Percentiles rank a stretch among this genome's conserved stretches.
These are phyloP conservation scores for Pseudonectria foliicola DNA, from an alignment of 2,329 filamentous ascomycete species.

Conservation along the genomic window DNA sequence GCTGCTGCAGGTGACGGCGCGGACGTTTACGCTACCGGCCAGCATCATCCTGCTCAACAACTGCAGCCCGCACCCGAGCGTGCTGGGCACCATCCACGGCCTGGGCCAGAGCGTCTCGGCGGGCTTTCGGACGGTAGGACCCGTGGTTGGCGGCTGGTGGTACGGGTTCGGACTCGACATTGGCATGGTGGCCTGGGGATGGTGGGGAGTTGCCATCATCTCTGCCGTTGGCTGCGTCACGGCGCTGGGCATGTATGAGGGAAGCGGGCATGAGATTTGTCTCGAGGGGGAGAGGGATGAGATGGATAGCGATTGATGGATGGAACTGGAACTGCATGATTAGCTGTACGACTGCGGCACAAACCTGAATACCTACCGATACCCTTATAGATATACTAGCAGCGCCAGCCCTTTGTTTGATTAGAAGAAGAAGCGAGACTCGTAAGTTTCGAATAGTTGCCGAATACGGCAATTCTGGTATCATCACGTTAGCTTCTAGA, in stretches of 20 bases:
- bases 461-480: no score
- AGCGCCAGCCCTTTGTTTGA: no score
- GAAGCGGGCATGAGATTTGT: slow-evolving; percentile 53
- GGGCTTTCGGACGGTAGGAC: slow-evolving; percentile 42
- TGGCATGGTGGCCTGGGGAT: slow-evolving; percentile 40
- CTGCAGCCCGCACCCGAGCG: slow-evolving; percentile 50
- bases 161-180: slow-evolving; percentile 39
- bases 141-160: slow-evolving; percentile 42
- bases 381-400: no score
- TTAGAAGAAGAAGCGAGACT: no score
- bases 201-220: slow-evolving; percentile 43
- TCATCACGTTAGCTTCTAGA: no score
- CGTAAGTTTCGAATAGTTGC: no score
- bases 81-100: slow-evolving; percentile 51
- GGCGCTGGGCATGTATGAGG: slow-evolving; percentile 57
- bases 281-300: slow-evolving; percentile 39
- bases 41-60: slow-evolving; percentile 56
- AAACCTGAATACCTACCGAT: no score
- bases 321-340: background rate
- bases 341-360: no score
- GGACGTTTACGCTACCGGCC: slow-evolving; percentile 59
- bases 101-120: slow-evolving; percentile 44
- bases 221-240: slow-evolving; percentile 50
- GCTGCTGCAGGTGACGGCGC: slow-evolving; percentile 61
- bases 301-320: slow-evolving; percentile 5